phyloP scores from a whole-genome alignment of 495 filamentous ascomycete genomes.

The Daldinia bambusicola region DNA sequence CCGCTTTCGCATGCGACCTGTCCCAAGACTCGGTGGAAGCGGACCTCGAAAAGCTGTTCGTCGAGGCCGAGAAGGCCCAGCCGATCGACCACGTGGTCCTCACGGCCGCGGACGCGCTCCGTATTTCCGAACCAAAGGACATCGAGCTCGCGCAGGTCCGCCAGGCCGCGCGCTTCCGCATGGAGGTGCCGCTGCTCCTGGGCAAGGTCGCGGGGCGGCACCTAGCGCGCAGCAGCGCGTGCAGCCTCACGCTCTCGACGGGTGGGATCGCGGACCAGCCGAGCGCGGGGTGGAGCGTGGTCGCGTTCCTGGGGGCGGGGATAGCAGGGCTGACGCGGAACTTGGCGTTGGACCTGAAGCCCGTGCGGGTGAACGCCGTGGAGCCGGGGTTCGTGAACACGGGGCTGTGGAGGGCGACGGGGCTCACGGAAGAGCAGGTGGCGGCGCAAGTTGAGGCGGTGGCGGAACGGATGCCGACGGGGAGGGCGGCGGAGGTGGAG shows the following conservation, averaged over 20 bases:
- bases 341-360: constrained; percentile 67
- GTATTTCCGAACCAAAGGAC: too few relatives aligned
- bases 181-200: constrained; percentile 62
- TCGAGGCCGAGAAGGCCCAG: constrained; percentile 39
- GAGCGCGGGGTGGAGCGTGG: constrained; percentile 56
- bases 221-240: constrained; percentile 50
- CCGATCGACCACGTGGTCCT: constrained; percentile 70
- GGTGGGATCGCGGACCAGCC: constrained; percentile 61
- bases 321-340: constrained; percentile 57
- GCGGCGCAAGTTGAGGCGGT: constrained; percentile 44
- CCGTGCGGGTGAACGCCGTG: constrained; percentile 70
- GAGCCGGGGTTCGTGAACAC: constrained; percentile 67
- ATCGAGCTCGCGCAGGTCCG: constrained; percentile 54
- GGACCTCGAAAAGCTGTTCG: constrained; percentile 59
- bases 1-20: constrained; percentile 64
- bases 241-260: constrained; percentile 66
- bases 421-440: constrained; percentile 45
- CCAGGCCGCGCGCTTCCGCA: constrained; percentile 58
- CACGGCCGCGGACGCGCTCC: constrained; percentile 66
- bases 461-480: constrained; percentile 49
- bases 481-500: constrained; percentile 60
- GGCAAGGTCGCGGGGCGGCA: constrained; percentile 62
- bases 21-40: constrained; percentile 56
- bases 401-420: constrained; percentile 52
- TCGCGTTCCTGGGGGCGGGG: constrained; percentile 52